Evolutionary conservation across 306 rosid genomes (phyloP), one percentile per base, ranked within the genome.

Genomic region (Fragaria nilgerrensis): DNA sequence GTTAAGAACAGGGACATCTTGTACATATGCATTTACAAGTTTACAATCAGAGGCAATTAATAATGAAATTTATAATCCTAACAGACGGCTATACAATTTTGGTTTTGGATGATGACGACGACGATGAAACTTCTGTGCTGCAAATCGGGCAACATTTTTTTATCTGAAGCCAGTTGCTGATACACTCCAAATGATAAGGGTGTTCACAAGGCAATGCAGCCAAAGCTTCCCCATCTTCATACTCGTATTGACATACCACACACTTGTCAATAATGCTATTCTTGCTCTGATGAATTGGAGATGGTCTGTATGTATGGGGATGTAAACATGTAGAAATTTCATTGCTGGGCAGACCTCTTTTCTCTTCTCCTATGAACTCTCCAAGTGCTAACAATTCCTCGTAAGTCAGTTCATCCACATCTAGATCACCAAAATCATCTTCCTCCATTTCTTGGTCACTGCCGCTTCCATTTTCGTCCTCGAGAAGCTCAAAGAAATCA

Each of bases 91-190:
- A 73, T 75, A 50, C 13, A 19, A 74, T 70, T 55, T 72, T 75
- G 72, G 78, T 25, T 20, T 84, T 84, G 36, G 87, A 37, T 16
- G 85, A 32, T 29, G 86, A 79, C 7, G 76, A 47, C 16, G 84
- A 44, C 43, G 85, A 74, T 58, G 86, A 79, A 79, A 89, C 86
- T 86, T 90, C 94, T 66, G 72, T 83, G 86, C 81, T 73, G 76
- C 98, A 95, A 14, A 95, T 95, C 34, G 98, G 98, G 82, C 98
- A 95, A 75, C 83, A 85, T 79, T 84, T 95, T 80, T 88, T 95
- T 68, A 90, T 78, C 68, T 89, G 91, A 90, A 92, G 96, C 97
- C 98, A 95, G 52, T 83, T 81, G 81, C 70, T 81, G 70, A 95
- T 90, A 82, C 98, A 95, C 44, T 87, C 93, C 36, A 78, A 20